Conservation (phyloP, 2,329 filamentous ascomycete species). For the Stemphylium lycopersici region DNA sequence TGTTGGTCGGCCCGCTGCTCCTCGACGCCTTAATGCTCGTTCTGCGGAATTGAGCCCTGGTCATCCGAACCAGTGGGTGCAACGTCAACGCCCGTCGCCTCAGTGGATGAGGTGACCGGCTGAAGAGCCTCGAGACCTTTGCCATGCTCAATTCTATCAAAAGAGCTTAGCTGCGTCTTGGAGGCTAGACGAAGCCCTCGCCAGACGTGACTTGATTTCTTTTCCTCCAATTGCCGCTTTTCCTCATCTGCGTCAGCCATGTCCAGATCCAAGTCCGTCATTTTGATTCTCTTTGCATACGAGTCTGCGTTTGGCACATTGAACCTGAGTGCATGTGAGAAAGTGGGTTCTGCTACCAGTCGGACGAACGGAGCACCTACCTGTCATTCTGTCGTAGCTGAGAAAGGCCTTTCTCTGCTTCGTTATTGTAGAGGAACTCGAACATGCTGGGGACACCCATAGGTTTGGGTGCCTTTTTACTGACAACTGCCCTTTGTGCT, state of each 20-base stretch:
- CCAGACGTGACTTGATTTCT: slow-evolving; percentile 90
- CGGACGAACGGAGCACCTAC: slow-evolving; percentile 48
- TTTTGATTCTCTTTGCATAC: slow-evolving; percentile 75
- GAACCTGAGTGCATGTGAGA: slow-evolving; percentile 60
- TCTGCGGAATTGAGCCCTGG: slow-evolving; percentile 46
- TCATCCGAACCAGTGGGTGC: slow-evolving; percentile 43
- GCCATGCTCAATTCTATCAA: slow-evolving; percentile 82
- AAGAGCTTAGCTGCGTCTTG: slow-evolving; percentile 72
- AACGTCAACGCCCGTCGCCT: slow-evolving; percentile 43
- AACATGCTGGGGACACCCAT: slow-evolving; percentile 27
- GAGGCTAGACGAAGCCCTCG: slow-evolving; percentile 82
- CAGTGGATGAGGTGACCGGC: slow-evolving; percentile 42
- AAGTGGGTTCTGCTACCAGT: slow-evolving; percentile 11
- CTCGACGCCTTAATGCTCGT: slow-evolving; percentile 47
- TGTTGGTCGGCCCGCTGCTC: slow-evolving; percentile 49
- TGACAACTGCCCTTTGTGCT: slow-evolving; percentile 70
- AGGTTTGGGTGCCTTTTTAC: slow-evolving; percentile 69
- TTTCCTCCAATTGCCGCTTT: slow-evolving; percentile 65
- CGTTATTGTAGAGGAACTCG: slow-evolving; percentile 75
- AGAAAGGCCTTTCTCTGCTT: slow-evolving; percentile 67
- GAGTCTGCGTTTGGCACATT: slow-evolving; percentile 71
- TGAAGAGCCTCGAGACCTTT: slow-evolving; percentile 67
- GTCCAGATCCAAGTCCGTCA: slow-evolving; percentile 84
- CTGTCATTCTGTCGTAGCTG: slow-evolving; percentile 69
- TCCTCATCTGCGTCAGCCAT: slow-evolving; percentile 73